A percentile compares a stretch with the other conserved stretches of the same genome.
phyloP scores from a whole-genome alignment of 2,329 filamentous ascomycete genomes.

The Colletotrichum sp. region DNA sequence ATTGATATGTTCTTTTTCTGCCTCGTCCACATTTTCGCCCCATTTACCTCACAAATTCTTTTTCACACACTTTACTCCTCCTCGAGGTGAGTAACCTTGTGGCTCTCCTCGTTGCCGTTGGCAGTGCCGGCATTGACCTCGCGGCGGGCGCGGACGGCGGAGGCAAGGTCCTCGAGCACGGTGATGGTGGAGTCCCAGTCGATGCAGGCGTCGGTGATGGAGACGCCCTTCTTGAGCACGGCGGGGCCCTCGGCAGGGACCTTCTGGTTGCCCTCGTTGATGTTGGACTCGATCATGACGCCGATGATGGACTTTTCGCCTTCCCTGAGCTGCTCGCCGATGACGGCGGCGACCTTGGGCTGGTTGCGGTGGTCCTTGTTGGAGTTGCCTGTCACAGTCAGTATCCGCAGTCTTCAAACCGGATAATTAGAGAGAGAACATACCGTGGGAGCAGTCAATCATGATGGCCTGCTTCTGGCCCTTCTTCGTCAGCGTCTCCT shows the following conservation, averaged over 20 bases:
- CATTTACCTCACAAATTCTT: background rate
- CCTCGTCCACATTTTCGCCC: background rate
- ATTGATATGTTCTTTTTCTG: background rate
- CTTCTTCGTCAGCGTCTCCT: constrained; percentile 82
- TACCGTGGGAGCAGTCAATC: constrained; percentile 98
- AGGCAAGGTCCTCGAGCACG: constrained; percentile 84
- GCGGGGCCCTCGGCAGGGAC: constrained; percentile 81
- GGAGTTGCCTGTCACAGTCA: constrained; percentile 74
- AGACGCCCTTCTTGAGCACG: constrained; percentile 85
- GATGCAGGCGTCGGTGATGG: constrained; percentile 96
- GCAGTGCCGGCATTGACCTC: constrained; percentile 47
- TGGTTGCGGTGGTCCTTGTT: constrained; percentile 98
- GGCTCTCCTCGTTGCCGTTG: constrained; percentile 31
- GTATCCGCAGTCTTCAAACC: background rate
- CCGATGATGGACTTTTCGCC: constrained; percentile 90
- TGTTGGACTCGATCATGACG: constrained; percentile 99
- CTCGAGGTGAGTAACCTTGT: constrained; percentile 53
- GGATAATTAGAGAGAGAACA: constrained; percentile 24
- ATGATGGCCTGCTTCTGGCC: constrained; percentile 88
- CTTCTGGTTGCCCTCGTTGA: constrained; percentile 90
- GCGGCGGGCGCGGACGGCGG: constrained; percentile 80
- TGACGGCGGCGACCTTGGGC: constrained; percentile 83
- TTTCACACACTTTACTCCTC: constrained; percentile 46
- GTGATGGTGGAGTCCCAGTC: constrained; percentile 85
- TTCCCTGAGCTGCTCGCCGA: constrained; percentile 84